These are phyloP conservation scores for Starmerella roubikii DNA, from an alignment of 805 yeast species.

Conservation along the genomic window DNA sequence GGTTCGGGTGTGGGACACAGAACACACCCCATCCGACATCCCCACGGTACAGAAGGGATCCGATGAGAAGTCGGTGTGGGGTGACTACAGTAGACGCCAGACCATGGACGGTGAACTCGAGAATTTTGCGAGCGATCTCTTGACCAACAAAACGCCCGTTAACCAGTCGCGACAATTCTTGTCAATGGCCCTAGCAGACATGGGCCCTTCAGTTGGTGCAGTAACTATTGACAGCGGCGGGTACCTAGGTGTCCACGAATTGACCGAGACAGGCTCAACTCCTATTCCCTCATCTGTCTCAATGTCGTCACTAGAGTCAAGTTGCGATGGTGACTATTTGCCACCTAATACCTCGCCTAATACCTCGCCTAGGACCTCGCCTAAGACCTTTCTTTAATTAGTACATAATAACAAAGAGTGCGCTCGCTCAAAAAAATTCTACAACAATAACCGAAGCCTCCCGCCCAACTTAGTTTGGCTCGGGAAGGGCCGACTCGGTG, in stretches of 20 bases:
- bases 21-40: slow-evolving; percentile 3
- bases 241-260: slow-evolving; percentile 25
- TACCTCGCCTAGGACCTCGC: too few relatives aligned
- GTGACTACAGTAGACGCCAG: slow-evolving; percentile 22
- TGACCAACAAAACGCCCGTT: slow-evolving; percentile 17
- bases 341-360: too few relatives aligned
- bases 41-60: neutral
- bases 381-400: too few relatives aligned
- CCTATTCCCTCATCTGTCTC: neutral
- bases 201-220: slow-evolving; percentile 15
- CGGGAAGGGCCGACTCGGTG: neutral
- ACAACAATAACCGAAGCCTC: too few relatives aligned
- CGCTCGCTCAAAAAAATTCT: too few relatives aligned
- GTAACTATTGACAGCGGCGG: slow-evolving; percentile 25
- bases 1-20: slow-evolving; percentile 52
- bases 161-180: slow-evolving; percentile 22
- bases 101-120: slow-evolving; percentile 14
- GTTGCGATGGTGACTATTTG: slow-evolving; percentile 11
- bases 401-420: too few relatives aligned
- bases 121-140: slow-evolving; percentile 17
- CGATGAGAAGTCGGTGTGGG: slow-evolving; percentile 16
- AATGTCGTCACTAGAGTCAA: neutral
- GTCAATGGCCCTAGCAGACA: slow-evolving; percentile 17
- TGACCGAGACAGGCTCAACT: slow-evolving; percentile 4
- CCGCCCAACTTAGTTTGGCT: too few relatives aligned